phyloP scores from a whole-genome alignment of 768 basidiomycete genomes.

The Hydnomerulius pinastri region DNA sequence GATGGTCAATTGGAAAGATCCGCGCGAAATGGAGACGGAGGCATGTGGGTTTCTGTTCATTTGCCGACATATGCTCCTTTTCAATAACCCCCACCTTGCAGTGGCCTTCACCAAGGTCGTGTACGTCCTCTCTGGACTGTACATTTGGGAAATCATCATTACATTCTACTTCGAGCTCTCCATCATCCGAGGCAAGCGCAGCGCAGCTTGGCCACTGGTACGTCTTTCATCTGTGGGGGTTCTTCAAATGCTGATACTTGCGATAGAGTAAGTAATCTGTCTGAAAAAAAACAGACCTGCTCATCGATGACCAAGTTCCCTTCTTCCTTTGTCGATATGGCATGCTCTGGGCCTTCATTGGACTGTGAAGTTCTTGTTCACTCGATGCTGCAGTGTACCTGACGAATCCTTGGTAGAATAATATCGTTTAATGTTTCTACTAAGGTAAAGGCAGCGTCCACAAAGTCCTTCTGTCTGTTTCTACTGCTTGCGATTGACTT shows the following conservation, averaged over 20 bases:
- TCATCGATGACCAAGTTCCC: constrained; percentile 43
- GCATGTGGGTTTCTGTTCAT: constrained; percentile 20
- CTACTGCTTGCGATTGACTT: constrained; percentile 5
- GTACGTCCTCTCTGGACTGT: constrained; percentile 65
- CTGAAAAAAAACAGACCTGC: too few relatives aligned
- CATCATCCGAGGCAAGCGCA: constrained; percentile 54
- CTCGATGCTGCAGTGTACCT: neutral
- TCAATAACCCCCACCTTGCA: constrained; percentile 23
- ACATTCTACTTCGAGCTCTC: constrained; percentile 72
- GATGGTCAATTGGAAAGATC: constrained; percentile 30
- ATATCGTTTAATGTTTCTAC: constrained; percentile 54
- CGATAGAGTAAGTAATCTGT: too few relatives aligned
- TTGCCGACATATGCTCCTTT: neutral
- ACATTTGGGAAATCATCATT: constrained; percentile 65
- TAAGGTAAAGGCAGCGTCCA: too few relatives aligned
- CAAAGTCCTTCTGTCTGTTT: too few relatives aligned
- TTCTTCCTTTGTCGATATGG: constrained; percentile 75
- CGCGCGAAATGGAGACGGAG: constrained; percentile 19
- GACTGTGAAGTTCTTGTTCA: constrained; percentile 45
- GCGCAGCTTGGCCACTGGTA: constrained; percentile 71
- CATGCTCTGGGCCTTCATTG: constrained; percentile 65
- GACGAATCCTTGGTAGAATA: constrained; percentile 42
- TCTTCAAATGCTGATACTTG: too few relatives aligned
- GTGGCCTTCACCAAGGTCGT: constrained; percentile 61
- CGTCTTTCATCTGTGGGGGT: constrained; percentile 26